Base-by-base conservation (phyloP, 106 monocot genomes). In the Platanthera guangdongensis region DNA sequence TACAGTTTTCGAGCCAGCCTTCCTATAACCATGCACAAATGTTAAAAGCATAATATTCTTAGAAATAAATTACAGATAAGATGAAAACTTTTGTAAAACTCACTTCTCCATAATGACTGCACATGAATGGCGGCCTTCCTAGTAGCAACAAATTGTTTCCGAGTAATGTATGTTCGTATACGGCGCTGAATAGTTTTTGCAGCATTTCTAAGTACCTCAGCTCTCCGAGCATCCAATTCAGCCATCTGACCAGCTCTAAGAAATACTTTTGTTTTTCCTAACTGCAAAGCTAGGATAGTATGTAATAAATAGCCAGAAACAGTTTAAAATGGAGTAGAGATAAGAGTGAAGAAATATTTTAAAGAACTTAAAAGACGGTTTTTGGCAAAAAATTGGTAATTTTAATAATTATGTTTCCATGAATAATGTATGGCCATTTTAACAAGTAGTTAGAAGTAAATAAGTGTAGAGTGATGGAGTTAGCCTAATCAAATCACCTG, bases 161-260 rank as follows among this genome's bases (percentile, higher is more conserved):
- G 83, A 71, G 88, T 75, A 84, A 94, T 87, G 81, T 99, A 88
- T 47, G 99, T 94, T 52, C 85, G 85, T 79, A 90, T 94, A 76
- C 92, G 86, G 47, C 86, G 80, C 57, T 99, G 99, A 78, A 99
- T 92, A 62, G 85, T 67, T 78, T 92, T 99, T 49, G 99, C 99
- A 51, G 99, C 99, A 84, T 72, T 83, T 78, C 83, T 88, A 18
- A 99, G 88, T 22, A 94, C 92, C 75, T 86, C 88, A 78, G 90
- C 93, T 82, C 99, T 90, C 57, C 85, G 79, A 73, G 88, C 92
- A 88, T 99, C 99, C 78, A 99, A 83, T 51, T 94, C 92, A 72
- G 94, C 99, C 99, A 99, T 99, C 81, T 99, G 99, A 81, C 99
- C 99, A 82, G 99, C 99, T 84, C 99, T 87, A 65, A 99, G 85